A percentile compares a stretch with the other conserved stretches of the same genome.
Conservation (phyloP, 805 yeast genomes). For the Yarrowia porcina region DNA sequence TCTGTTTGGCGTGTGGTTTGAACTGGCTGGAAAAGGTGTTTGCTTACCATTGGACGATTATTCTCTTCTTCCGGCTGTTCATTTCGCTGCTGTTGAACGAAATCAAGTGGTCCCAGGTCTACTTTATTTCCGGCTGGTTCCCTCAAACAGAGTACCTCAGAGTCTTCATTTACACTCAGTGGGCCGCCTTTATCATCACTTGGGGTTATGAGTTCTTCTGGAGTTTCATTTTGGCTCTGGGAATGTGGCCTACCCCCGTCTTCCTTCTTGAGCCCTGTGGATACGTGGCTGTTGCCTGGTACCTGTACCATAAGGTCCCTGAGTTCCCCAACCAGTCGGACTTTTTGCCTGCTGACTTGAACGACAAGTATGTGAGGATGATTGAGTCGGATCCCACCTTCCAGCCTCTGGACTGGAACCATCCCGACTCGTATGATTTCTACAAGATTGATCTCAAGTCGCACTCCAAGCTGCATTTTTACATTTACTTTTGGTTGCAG, state of each 20-base stretch:
- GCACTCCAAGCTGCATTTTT: neutral
- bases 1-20: neutral
- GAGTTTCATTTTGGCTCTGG: neutral
- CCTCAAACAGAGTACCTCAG: constrained; percentile 5
- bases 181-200: constrained; percentile 7
- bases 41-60: constrained; percentile 13
- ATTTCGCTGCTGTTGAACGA: constrained; percentile 7
- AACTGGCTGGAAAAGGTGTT: constrained; percentile 21
- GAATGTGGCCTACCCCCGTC: constrained; percentile 13
- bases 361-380: constrained; percentile 15
- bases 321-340: constrained; percentile 20
- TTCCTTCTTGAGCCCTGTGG: constrained; percentile 12
- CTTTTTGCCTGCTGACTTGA: neutral
- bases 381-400: constrained; percentile 16
- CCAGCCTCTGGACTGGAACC: constrained; percentile 24
- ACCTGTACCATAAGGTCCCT: constrained; percentile 18
- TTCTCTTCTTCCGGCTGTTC: constrained; percentile 5
- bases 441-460: constrained; percentile 16
- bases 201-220: constrained; percentile 15
- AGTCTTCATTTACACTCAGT: constrained; percentile 14
- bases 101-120: constrained; percentile 25
- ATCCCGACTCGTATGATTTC: constrained; percentile 10
- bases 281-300: constrained; percentile 18
- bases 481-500: constrained; percentile 18
- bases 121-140: constrained; percentile 20